phyloP scores from a whole-genome alignment of 2,329 filamentous ascomycete genomes.

The Calonectria hawksworthii region DNA sequence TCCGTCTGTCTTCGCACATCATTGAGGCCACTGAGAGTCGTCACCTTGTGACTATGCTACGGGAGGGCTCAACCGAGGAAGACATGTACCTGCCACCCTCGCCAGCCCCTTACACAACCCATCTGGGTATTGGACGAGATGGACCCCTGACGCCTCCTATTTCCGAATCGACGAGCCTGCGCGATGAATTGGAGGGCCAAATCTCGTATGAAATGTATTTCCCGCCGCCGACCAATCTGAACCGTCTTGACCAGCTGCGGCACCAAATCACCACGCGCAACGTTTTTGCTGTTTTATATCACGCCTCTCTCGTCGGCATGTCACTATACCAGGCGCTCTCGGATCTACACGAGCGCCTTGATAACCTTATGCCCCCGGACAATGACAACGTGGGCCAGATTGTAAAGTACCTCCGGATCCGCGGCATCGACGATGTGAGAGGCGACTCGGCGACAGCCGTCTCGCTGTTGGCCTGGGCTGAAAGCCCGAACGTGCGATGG shows the following conservation, averaged over 20 bases:
- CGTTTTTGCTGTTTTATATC: constrained; percentile 75
- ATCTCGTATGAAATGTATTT: constrained; percentile 76
- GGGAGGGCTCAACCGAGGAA: constrained; percentile 67
- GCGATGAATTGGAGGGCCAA: constrained; percentile 63
- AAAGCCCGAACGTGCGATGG: constrained; percentile 73
- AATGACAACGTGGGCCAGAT: constrained; percentile 71
- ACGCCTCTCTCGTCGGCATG: constrained; percentile 74
- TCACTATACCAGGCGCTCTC: constrained; percentile 74
- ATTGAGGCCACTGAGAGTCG: constrained; percentile 71
- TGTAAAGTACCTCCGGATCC: constrained; percentile 70
- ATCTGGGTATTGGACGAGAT: constrained; percentile 23
- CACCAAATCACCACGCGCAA: constrained; percentile 78
- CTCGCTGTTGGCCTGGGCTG: constrained; percentile 75
- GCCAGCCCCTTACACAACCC: constrained; percentile 56
- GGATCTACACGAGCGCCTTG: constrained; percentile 73
- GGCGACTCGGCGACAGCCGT: constrained; percentile 72
- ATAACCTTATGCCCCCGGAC: constrained; percentile 69
- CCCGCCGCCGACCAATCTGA: constrained; percentile 65
- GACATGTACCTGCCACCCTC: constrained; percentile 54
- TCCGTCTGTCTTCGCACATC: constrained; percentile 70
- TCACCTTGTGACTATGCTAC: constrained; percentile 66
- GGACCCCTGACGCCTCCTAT: constrained; percentile 50
- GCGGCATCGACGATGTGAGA: constrained; percentile 75
- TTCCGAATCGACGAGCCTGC: constrained; percentile 55
- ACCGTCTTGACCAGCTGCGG: constrained; percentile 63